Base-by-base conservation (phyloP, 1,139 yeast genomes). In the Ashbya aceris region DNA sequence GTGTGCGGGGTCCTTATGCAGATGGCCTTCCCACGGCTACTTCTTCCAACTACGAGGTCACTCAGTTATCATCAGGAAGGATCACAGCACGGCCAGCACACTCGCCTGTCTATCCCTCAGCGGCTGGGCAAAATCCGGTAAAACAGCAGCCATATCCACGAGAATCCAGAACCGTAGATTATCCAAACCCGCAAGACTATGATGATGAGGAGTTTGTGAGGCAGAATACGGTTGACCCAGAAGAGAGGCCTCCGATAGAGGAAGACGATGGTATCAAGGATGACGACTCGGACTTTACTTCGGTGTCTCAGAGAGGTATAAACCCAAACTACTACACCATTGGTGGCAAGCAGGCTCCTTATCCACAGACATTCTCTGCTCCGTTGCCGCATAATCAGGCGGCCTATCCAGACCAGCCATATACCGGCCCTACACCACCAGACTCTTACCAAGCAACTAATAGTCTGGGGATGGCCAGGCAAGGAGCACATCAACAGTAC, bases 291-390 rank as follows among this genome's bases (percentile, higher is more conserved):
- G 81, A 80, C 53, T 81, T 82, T 57, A 84, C 94, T 0, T 79
- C 87, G 41, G 84, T 83, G 4, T 80, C 91, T 8, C 93, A 83
- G 62, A 67, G 93, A 54, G 86, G 79, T 7, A 70, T 77, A n/a
- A 82, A 83, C 55, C 83, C 85, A 11, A 66, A 66, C 36, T 79
- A 77, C 51, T 64, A 60, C 40, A 55, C 28, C 7, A 17, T 17
- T 17, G 23, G 5, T 17, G 29, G 26, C 11, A 36, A 31, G 12
- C 41, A 32, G 3, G 33, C 35, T 7, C 33, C 39, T 27, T 39
- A 33, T 27, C 44, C 41, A 10, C 33, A 36, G 14, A 27, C 27
- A 12, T 29, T 20, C 17, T 37, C 41, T 8, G 20, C 35, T 11
- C 35, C 35, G n/a, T 10, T 13, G 13, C 17, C 35, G n/a, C 35